phyloP scores from a whole-genome alignment of 805 yeast genomes.

The Suhomyces faveliae region DNA sequence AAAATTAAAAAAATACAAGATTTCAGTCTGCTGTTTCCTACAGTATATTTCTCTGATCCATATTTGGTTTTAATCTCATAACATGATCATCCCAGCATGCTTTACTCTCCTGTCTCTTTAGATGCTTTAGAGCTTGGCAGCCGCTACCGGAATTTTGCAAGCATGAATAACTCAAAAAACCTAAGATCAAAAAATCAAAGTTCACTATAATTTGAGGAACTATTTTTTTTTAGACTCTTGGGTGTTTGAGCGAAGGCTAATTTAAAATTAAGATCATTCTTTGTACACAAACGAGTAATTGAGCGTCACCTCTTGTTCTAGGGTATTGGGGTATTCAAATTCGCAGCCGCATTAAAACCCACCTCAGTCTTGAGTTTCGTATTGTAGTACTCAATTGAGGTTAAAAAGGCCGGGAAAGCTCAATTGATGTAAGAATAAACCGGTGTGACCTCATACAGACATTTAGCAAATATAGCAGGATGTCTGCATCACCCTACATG shows the following conservation, averaged over 20 bases:
- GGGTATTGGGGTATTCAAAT: not conserved
- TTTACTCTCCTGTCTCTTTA: conserved; percentile 27
- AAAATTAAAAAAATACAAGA: conserved; percentile 29
- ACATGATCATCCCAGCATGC: conserved; percentile 28
- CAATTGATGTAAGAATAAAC: not conserved
- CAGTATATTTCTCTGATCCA: conserved; percentile 32
- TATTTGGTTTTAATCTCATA: conserved; percentile 32
- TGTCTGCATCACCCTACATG: not conserved
- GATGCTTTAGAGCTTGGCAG: conserved; percentile 28
- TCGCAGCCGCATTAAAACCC: not conserved
- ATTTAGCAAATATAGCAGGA: not conserved
- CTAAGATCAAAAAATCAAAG: not conserved
- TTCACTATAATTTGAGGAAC: not conserved
- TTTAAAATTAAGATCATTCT: not conserved
- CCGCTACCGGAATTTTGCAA: conserved; percentile 38
- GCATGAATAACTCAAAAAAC: conserved; percentile 16
- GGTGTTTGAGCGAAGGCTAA: no score
- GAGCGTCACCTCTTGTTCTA: no score
- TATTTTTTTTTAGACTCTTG: not conserved
- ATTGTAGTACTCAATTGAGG: not conserved
- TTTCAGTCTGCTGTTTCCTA: conserved; percentile 34
- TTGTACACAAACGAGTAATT: not conserved
- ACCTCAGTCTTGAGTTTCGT: not conserved
- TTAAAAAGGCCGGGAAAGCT: not conserved
- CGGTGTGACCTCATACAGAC: not conserved